A percentile compares a stretch with the other conserved stretches of the same genome.
Conservation (phyloP, 345 rosid genomes). For the Brassica nigra region DNA sequence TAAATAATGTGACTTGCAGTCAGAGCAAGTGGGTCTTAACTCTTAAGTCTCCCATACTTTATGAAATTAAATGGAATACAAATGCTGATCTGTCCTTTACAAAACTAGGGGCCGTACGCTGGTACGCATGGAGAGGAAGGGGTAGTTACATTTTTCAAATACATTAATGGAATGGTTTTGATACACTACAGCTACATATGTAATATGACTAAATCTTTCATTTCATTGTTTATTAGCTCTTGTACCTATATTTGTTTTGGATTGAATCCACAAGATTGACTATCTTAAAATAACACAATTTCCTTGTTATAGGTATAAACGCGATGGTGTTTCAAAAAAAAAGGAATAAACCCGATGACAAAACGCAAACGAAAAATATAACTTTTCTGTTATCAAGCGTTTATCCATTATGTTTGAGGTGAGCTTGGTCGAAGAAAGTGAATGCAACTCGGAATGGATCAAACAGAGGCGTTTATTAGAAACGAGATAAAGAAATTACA, state of each 20-base stretch:
- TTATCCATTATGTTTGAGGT: no score
- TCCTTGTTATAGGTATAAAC: not conserved
- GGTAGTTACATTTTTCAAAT: not conserved
- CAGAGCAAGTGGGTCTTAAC: not conserved
- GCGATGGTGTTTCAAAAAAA: not conserved
- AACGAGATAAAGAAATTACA: no score
- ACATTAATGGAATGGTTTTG: not conserved
- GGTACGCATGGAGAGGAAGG: not conserved
- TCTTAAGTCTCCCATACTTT: not conserved
- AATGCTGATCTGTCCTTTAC: constrained; percentile 16
- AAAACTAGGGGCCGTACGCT: constrained; percentile 22
- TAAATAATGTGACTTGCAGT: constrained; percentile 12
- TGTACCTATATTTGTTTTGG: not conserved
- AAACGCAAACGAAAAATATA: no score
- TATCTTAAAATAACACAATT: not conserved
- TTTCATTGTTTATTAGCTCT: not conserved
- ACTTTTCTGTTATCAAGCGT: no score
- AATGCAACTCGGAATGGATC: no score
- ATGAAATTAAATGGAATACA: not conserved
- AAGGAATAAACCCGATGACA: no score
- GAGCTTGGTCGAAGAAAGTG: no score
- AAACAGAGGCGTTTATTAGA: no score
- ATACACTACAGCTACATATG: not conserved
- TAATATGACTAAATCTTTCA: not conserved
- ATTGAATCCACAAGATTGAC: not conserved